Percentiles rank a stretch among this genome's conserved stretches.
Conservation (phyloP, 306 rosid genomes). For the Vicia sativa region DNA sequence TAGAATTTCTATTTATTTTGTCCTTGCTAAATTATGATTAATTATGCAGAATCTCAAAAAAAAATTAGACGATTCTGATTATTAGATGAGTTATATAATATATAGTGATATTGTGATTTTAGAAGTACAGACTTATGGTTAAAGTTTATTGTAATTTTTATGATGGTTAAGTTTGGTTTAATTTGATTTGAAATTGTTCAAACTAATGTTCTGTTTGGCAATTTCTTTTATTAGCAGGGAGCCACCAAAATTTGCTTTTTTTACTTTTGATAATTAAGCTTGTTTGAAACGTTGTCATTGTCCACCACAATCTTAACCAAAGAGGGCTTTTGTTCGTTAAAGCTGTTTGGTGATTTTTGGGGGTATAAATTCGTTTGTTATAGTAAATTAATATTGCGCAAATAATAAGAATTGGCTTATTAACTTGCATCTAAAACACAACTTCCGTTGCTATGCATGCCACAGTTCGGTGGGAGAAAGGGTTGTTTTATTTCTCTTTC, state of each 20-base stretch:
- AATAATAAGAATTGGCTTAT: too few relatives aligned
- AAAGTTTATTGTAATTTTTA: too few relatives aligned
- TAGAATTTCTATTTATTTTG: too few relatives aligned
- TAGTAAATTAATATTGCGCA: neutral
- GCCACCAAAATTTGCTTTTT: neutral
- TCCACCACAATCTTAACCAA: slow-evolving; percentile 3
- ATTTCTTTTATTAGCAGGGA: neutral
- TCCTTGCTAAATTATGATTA: too few relatives aligned
- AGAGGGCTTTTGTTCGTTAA: neutral
- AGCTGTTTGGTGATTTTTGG: neutral
- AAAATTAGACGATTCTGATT: too few relatives aligned
- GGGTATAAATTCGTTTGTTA: neutral
- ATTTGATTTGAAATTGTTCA: neutral
- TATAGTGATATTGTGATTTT: too few relatives aligned
- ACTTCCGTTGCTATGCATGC: too few relatives aligned
- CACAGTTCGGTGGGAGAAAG: neutral
- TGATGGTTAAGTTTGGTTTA: neutral
- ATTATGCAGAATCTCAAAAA: too few relatives aligned
- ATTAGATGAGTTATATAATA: too few relatives aligned
- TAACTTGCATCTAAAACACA: too few relatives aligned
- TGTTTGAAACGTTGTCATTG: neutral
- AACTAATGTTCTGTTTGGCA: neutral
- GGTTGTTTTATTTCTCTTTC: neutral
- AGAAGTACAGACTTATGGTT: too few relatives aligned
- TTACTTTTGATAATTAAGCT: neutral